Conservation (phyloP, 2,329 filamentous ascomycete species). For the Ramularia endophylla region DNA sequence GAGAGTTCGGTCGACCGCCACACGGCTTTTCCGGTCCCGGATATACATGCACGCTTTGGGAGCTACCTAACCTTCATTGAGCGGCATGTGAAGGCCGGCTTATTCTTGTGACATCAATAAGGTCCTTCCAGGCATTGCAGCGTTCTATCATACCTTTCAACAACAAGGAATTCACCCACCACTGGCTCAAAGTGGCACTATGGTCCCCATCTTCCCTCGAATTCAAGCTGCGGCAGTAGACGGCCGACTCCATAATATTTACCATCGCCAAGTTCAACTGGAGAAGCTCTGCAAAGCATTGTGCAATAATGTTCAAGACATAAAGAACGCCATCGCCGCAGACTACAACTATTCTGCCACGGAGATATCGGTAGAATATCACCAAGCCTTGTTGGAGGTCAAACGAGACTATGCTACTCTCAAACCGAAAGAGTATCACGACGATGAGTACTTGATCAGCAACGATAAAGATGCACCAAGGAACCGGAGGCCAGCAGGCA, state of each 20-base stretch:
- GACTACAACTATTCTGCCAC: constrained; percentile 33
- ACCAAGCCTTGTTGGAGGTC: constrained; percentile 36
- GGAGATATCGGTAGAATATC: constrained; percentile 40
- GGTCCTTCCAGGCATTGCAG: too few relatives aligned
- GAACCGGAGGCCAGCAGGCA: constrained; percentile 33
- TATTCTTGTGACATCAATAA: too few relatives aligned
- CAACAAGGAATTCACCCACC: not conserved
- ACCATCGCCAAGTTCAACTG: constrained; percentile 43
- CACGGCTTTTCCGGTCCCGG: too few relatives aligned
- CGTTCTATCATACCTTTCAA: too few relatives aligned
- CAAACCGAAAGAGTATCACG: constrained; percentile 33
- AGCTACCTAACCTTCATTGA: not conserved
- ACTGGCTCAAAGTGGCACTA: constrained; percentile 1
- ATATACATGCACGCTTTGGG: not conserved
- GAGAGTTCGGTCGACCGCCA: too few relatives aligned
- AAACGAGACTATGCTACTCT: constrained; percentile 37
- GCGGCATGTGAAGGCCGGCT: too few relatives aligned
- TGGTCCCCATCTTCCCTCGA: constrained; percentile 26
- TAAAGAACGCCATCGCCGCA: constrained; percentile 37
- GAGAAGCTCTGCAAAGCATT: constrained; percentile 38
- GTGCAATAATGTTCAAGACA: constrained; percentile 29
- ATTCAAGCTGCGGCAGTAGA: constrained; percentile 41
- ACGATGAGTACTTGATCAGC: constrained; percentile 40
- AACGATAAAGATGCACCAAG: constrained; percentile 35
- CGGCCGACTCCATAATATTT: constrained; percentile 40